Evolutionary conservation across 768 basidiomycete species (phyloP), one percentile per base, ranked within the genome.

Genomic region (Russula emetica): DNA sequence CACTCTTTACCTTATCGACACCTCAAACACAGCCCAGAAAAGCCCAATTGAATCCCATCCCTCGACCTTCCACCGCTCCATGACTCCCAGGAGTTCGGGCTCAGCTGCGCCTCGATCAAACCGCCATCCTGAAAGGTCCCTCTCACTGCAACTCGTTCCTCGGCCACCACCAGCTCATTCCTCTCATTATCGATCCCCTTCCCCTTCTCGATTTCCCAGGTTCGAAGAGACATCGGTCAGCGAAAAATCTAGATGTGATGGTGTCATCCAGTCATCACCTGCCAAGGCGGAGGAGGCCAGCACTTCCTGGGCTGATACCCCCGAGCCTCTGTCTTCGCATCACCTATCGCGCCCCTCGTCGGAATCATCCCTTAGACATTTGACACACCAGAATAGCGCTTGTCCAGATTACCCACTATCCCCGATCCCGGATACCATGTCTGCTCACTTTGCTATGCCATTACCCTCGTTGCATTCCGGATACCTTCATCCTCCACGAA

Each of bases 401-500:
- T 56, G 54, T 14, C 52, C 49, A 40, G 59, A 45, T 28, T 52
- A 38, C 16, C 26, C 45, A 36, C 28, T 38, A 34, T 60, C 67
- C 40, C 65, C 56, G 36, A 54, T 55, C 2, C 34, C 58, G 24
- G 42, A 55, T 38, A 36, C 54, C 45, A 16, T 54, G 26, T 36
- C 56, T 28, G 47, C 65, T 38, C 62, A 59, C 11, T 62, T 67
- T 63, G 68, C 68, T 18, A 36, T 60, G 30, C 68, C 68, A 47
- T 53, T 40, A 26, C 62, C 66, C 30, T 69, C 68, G 45, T 34
- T 69, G 40, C 69, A 69, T 34, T 58, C 61, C 30, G 62, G 53
- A 47, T 66, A 66, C 52, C 56, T 68, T 22, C 67, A 63, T 44
- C 60, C 68, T 20, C 69, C 67, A 24, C 67, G 67, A 20, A 55